Evolutionary conservation across 1,284 basidiomycete species (phyloP).

Genomic region (Gymnopus androsaceus): DNA sequence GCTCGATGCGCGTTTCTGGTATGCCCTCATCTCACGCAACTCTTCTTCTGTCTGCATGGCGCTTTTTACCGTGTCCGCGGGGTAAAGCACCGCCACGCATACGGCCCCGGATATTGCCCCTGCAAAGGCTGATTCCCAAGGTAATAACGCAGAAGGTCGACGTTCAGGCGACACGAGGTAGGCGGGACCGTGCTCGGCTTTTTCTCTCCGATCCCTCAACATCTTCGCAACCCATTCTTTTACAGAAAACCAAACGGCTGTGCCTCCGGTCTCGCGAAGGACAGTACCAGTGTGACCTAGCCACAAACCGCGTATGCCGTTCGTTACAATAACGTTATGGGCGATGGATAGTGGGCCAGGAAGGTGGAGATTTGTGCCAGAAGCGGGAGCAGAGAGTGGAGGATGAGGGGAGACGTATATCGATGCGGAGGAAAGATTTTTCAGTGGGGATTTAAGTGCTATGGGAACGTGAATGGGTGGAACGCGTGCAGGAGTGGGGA

Average conservation of each 20-base stretch:
- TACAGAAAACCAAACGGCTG: slow-evolving; percentile 84
- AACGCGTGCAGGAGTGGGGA: slow-evolving; percentile 20
- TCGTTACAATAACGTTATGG: slow-evolving; percentile 58
- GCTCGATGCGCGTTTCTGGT: slow-evolving; percentile 20
- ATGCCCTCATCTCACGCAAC: slow-evolving; percentile 42
- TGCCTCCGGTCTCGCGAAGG: slow-evolving; percentile 86
- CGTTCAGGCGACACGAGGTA: slow-evolving; percentile 17
- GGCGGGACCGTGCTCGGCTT: not conserved
- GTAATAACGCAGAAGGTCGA: slow-evolving; percentile 42
- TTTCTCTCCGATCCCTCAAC: slow-evolving; percentile 47
- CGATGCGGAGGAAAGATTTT: slow-evolving; percentile 5
- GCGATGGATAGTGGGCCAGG: slow-evolving; percentile 76
- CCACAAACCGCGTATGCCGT: slow-evolving; percentile 83
- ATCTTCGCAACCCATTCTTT: slow-evolving; percentile 74
- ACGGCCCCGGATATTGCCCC: slow-evolving; percentile 65
- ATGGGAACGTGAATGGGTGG: slow-evolving; percentile 13
- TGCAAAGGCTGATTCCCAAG: slow-evolving; percentile 80
- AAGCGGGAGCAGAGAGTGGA: slow-evolving; percentile 14
- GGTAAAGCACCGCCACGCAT: slow-evolving; percentile 73
- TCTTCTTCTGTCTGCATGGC: slow-evolving; percentile 89
- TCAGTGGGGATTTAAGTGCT: slow-evolving; percentile 26
- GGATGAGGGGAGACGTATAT: slow-evolving; percentile 16
- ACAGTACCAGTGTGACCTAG: slow-evolving; percentile 86
- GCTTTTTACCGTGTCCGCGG: slow-evolving; percentile 88
- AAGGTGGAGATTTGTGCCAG: slow-evolving; percentile 30